Percentiles rank a stretch among this genome's conserved stretches.
These are phyloP conservation scores for Sphagnum tenellum DNA, from an alignment of 225 moss, liverwort and hornwort genomes.

Conservation along the genomic window DNA sequence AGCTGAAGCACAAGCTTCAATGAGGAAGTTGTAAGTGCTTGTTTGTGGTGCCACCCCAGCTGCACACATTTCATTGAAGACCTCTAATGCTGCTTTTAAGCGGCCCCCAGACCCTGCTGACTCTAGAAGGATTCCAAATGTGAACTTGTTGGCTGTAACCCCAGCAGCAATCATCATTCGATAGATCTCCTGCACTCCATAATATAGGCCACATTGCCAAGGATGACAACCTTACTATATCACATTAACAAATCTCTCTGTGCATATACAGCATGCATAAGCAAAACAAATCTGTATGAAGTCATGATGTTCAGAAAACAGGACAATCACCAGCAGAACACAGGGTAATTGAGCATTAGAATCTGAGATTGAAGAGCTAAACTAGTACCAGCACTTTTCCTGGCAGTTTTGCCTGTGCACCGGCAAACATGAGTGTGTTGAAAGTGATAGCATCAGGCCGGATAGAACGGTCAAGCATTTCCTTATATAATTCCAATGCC, in stretches of 20 bases:
- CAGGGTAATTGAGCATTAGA: not conserved
- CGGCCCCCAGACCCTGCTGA: conserved; percentile 79
- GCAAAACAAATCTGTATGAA: too few species aligned
- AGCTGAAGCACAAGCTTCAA: conserved; percentile 82
- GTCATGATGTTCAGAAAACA: not conserved
- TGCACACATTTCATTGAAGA: conserved; percentile 89
- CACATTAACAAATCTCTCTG: too few species aligned
- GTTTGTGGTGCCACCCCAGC: conserved; percentile 79
- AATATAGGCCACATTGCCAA: conserved; percentile 5
- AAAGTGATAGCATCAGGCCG: conserved; percentile 76
- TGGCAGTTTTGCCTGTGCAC: conserved; percentile 83
- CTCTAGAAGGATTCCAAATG: conserved; percentile 78
- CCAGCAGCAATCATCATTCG: conserved; percentile 68
- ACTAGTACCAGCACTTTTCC: conserved; percentile 74
- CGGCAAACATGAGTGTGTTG: conserved; percentile 90
- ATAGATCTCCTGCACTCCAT: conserved; percentile 58
- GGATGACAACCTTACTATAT: too few species aligned
- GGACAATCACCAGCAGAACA: not conserved
- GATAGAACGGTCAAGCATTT: conserved; percentile 59
- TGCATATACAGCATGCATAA: too few species aligned
- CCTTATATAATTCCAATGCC: conserved; percentile 58
- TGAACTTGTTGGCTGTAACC: conserved; percentile 68
- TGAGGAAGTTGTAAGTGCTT: conserved; percentile 82
- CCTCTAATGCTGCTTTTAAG: conserved; percentile 77
- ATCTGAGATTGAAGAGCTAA: not conserved